Base-by-base conservation (phyloP, 352 stramenopile species). In the Globisporangium megalacanthum region DNA sequence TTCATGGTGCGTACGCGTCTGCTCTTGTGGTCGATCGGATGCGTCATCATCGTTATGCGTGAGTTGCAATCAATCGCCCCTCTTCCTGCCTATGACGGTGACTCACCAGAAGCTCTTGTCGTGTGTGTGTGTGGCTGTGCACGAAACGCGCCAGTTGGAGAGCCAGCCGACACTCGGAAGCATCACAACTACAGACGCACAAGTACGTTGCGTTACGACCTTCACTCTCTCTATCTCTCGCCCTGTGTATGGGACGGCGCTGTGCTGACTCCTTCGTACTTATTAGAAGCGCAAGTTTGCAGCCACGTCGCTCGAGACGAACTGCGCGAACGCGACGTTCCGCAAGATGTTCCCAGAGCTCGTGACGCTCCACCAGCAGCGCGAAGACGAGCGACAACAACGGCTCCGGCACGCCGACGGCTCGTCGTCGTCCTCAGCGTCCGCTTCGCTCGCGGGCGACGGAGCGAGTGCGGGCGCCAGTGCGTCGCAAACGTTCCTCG, bases 291-390 rank as follows among this genome's bases (percentile, higher is more conserved):
- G 74, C 47, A 68, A 64, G 44, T 79, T 91, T 37, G 89, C 89
- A 1, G 64, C 49, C 19, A 67, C 66, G 13, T 95, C 81, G 36
- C 73, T 97, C 6, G 88, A 89, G 47, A 69, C 79, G 44, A 97
- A 97, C 70, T 86, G 77, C 59, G 74, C 62, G 51, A 89, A 86
- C 56, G 68, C 77, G 5, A 80, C 76, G 0, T 97, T 97, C 60
- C 67, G 83, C 49, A 84, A 88, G 65, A 63, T 97, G 7, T 97
- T 97, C 52, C 88, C 91, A 0, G 82, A 97, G 22, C 74, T 97
- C 14, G 86, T 97, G 36, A 77, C 83, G 47, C 63, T 95, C 45
- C 75, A 95, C 48, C 66, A 79, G 41, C 54, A 83, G 47, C 73
- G 73, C 17, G 68, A 82, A 25, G 70, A 75, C 29, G 73, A 83